phyloP scores from a whole-genome alignment of 805 yeast genomes.

The Clavispora vitiphila region DNA sequence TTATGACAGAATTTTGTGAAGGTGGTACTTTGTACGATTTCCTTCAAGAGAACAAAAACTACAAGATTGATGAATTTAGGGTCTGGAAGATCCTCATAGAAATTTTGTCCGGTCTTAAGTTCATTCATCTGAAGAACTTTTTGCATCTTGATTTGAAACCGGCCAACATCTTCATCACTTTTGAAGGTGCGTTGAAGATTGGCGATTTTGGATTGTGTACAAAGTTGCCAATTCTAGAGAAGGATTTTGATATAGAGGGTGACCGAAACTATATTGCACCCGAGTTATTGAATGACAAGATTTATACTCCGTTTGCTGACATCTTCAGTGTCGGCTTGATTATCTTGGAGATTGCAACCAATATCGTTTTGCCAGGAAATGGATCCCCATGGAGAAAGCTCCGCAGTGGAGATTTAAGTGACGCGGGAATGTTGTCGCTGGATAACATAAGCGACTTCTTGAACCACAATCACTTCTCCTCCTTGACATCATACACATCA shows the following conservation, averaged over 20 bases:
- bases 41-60: constrained; percentile 64
- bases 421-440: constrained; percentile 78
- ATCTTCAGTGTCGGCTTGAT: constrained; percentile 91
- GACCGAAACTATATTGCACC: constrained; percentile 98
- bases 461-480: constrained; percentile 32
- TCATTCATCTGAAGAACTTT: constrained; percentile 68
- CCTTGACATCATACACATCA: constrained; percentile 30
- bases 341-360: constrained; percentile 93
- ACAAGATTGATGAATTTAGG: constrained; percentile 88
- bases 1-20: constrained; percentile 93
- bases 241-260: constrained; percentile 86
- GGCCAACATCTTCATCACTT: constrained; percentile 88
- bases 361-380: constrained; percentile 89
- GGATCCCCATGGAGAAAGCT: constrained; percentile 96
- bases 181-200: constrained; percentile 89
- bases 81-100: constrained; percentile 95
- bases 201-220: constrained; percentile 98
- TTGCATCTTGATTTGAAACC: constrained; percentile 92
- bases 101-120: constrained; percentile 70
- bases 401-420: constrained; percentile 90
- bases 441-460: constrained; percentile 41
- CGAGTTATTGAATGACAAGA: constrained; percentile 77
- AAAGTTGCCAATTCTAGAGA: constrained; percentile 60
- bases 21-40: constrained; percentile 86
- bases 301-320: constrained; percentile 89